These are phyloP conservation scores for Gracilaria caudata DNA, from an alignment of 23 red algal species.

Conservation along the genomic window DNA sequence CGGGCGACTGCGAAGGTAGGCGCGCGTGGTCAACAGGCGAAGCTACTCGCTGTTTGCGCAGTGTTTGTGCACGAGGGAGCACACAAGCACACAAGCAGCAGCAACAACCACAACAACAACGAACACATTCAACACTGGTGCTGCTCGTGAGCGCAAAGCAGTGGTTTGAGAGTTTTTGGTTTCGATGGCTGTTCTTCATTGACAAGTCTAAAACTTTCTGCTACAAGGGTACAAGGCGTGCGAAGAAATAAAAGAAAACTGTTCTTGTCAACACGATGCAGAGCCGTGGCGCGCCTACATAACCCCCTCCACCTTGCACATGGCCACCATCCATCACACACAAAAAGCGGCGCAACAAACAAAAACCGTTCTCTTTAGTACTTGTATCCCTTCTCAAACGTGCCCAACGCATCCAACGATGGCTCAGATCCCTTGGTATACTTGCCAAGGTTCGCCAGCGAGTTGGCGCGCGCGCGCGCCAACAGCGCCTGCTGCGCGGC, in stretches of 20 bases:
- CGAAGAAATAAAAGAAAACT: conserved; percentile 38
- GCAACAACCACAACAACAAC: no score
- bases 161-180: not conserved
- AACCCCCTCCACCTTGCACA: not conserved
- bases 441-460: conserved; percentile 86
- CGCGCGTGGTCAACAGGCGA: no score
- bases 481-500: conserved; percentile 94
- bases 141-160: no score
- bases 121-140: not conserved
- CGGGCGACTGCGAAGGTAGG: no score
- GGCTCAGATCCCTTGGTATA: conserved; percentile 96
- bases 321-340: not conserved
- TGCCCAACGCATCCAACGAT: conserved; percentile 84
- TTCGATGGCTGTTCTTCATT: conserved; percentile 6
- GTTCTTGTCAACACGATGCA: conserved; percentile 21
- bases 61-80: no score
- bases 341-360: not conserved
- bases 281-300: not conserved
- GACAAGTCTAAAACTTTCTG: not conserved
- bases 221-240: conserved; percentile 12
- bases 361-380: conserved; percentile 59
- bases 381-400: conserved; percentile 98
- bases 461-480: conserved; percentile 96
- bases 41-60: no score
- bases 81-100: no score